A percentile compares a stretch with the other conserved stretches of the same genome.
Evolutionary conservation across 2,329 filamentous ascomycete species (phyloP).

Genomic region (Colletotrichum sp.): DNA sequence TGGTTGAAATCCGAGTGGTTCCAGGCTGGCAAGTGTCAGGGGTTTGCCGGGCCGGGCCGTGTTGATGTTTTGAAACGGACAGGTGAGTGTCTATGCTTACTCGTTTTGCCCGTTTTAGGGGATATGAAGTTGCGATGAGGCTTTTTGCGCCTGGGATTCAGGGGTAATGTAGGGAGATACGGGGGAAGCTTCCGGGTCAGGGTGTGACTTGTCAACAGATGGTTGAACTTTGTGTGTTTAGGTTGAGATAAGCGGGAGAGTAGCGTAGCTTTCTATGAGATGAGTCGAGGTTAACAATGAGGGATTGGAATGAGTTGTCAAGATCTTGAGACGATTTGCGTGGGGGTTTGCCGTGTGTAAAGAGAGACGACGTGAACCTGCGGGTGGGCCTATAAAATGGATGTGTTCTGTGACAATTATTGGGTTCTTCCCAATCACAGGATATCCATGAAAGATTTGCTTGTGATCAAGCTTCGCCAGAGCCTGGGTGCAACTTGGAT

Average conservation of each 20-base stretch:
- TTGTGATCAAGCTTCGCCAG: not conserved
- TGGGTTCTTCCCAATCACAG: rapidly evolving
- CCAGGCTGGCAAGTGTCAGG: not conserved
- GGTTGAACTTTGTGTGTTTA: not conserved
- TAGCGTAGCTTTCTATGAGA: not conserved
- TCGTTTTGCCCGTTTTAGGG: not conserved
- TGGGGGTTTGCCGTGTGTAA: not conserved
- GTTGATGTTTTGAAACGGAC: not conserved
- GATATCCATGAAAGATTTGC: not conserved
- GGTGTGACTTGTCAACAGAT: not conserved
- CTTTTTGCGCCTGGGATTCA: not conserved
- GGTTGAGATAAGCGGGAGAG: not conserved
- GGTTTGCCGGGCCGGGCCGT: not conserved
- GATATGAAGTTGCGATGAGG: not conserved
- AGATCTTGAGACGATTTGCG: not conserved
- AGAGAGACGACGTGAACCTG: rapidly evolving
- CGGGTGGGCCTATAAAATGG: not conserved
- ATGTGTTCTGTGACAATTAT: not conserved
- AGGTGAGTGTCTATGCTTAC: not conserved
- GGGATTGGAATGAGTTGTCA: not conserved
- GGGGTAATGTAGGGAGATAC: not conserved
- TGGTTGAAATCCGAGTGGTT: not conserved
- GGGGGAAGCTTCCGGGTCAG: not conserved
- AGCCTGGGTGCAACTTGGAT: rapidly evolving
- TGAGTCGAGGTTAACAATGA: not conserved